phyloP scores from a whole-genome alignment of 257 asterid species.

The Jasminum sambac region DNA sequence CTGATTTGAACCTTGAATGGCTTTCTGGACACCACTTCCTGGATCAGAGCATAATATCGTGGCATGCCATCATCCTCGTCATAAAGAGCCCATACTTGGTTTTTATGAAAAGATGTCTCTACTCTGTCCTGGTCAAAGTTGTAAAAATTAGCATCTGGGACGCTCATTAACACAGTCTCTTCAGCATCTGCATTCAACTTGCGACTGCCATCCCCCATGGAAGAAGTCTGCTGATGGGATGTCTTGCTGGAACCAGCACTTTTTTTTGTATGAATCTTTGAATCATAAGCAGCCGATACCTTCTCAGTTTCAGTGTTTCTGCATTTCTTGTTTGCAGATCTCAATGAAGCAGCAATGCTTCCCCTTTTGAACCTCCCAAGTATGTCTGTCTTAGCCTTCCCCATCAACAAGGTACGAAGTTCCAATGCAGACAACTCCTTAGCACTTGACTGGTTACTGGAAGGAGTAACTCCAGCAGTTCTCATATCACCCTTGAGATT shows the following conservation, averaged over 20 bases:
- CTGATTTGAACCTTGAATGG: constrained; percentile 54
- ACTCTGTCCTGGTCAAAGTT: constrained; percentile 56
- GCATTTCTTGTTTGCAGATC: constrained; percentile 26
- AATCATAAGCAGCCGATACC: constrained; percentile 16
- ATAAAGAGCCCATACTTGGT: constrained; percentile 77
- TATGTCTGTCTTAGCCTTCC: constrained; percentile 48
- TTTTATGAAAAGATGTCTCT: constrained; percentile 44
- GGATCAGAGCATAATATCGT: constrained; percentile 58
- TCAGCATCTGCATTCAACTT: constrained; percentile 26
- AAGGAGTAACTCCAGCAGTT: constrained; percentile 16
- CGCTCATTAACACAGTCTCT: constrained; percentile 42
- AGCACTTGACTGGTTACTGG: constrained; percentile 18
- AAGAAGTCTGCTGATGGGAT: constrained; percentile 23
- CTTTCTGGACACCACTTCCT: constrained; percentile 38
- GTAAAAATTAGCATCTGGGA: constrained; percentile 69
- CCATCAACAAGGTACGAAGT: constrained; percentile 35
- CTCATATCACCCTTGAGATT: constrained; percentile 23
- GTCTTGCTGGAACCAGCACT: constrained; percentile 16
- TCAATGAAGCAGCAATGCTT: constrained; percentile 29
- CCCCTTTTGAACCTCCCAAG: constrained; percentile 35
- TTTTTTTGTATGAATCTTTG: constrained; percentile 17
- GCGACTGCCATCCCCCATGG: constrained; percentile 27
- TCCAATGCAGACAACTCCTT: constrained; percentile 36
- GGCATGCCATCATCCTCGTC: constrained; percentile 84
- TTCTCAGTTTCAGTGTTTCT: constrained; percentile 20